Conservation (phyloP, 768 basidiomycete species). For the Phallus indusiatus region DNA sequence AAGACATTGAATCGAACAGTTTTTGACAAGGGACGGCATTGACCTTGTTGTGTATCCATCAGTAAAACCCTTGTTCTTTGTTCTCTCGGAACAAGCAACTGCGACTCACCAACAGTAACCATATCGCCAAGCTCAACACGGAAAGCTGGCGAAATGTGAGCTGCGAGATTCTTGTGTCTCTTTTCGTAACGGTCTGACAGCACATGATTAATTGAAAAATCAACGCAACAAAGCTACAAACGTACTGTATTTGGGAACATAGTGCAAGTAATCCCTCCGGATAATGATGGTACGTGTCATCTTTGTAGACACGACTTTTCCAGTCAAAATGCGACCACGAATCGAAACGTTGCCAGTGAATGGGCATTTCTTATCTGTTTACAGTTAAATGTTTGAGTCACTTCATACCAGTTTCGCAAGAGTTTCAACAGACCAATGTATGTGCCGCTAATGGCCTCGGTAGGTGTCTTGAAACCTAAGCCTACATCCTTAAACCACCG, state of each 20-base stretch:
- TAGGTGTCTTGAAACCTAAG: slow-evolving; percentile 91
- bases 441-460: slow-evolving; percentile 90
- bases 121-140: slow-evolving; percentile 91
- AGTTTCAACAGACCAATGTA: slow-evolving; percentile 72
- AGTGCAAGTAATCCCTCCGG: slow-evolving; percentile 90
- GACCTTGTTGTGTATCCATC: slow-evolving; percentile 43
- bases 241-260: slow-evolving; percentile 97
- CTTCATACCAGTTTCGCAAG: neutral
- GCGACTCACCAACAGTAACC: slow-evolving; percentile 83
- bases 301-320: slow-evolving; percentile 96
- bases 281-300: slow-evolving; percentile 99
- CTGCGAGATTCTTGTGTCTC: slow-evolving; percentile 97
- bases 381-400: neutral
- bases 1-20: slow-evolving; percentile 99
- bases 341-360: slow-evolving; percentile 97
- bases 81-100: neutral
- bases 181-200: slow-evolving; percentile 92
- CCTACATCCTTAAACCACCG: slow-evolving; percentile 99
- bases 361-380: slow-evolving; percentile 96
- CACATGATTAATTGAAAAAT: slow-evolving; percentile 9
- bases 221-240: slow-evolving; percentile 13
- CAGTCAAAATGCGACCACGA: slow-evolving; percentile 96
- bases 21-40: slow-evolving; percentile 98
- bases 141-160: slow-evolving; percentile 96
- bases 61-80: neutral